These are phyloP conservation scores for Hypoxylon intermedium DNA, from an alignment of 495 filamentous ascomycete species.

Conservation along the genomic window DNA sequence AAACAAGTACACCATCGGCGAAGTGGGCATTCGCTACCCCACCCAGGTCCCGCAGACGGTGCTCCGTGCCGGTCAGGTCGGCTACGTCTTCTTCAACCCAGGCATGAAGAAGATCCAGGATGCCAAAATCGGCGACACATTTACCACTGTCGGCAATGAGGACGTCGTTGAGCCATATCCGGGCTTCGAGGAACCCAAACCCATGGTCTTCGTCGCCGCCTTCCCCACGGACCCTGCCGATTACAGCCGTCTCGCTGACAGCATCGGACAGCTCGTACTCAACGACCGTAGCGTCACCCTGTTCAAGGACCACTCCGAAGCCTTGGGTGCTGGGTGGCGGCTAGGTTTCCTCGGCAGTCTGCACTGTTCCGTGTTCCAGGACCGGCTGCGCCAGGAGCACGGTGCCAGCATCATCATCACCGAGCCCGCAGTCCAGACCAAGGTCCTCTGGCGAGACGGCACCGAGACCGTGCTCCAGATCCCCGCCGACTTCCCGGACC, in stretches of 20 bases:
- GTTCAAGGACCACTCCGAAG: slow-evolving; percentile 91
- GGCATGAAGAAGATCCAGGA: slow-evolving; percentile 97
- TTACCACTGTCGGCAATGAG: slow-evolving; percentile 82
- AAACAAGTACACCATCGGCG: slow-evolving; percentile 87
- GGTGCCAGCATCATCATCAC: slow-evolving; percentile 97
- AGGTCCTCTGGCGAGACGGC: slow-evolving; percentile 77
- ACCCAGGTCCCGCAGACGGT: slow-evolving; percentile 80
- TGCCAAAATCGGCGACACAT: slow-evolving; percentile 95
- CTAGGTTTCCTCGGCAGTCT: slow-evolving; percentile 94
- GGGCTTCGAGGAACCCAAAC: slow-evolving; percentile 96
- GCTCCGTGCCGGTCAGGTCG: slow-evolving; percentile 89
- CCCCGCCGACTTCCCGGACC: slow-evolving; percentile 84
- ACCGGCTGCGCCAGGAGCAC: slow-evolving; percentile 93
- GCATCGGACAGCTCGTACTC: slow-evolving; percentile 89
- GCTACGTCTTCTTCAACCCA: slow-evolving; percentile 95
- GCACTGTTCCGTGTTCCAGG: slow-evolving; percentile 97
- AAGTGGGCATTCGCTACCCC: slow-evolving; percentile 97
- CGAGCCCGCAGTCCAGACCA: slow-evolving; percentile 91
- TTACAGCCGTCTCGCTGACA: slow-evolving; percentile 88
- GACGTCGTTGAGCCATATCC: slow-evolving; percentile 78
- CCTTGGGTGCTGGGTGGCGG: slow-evolving; percentile 91
- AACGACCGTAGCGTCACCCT: slow-evolving; percentile 95
- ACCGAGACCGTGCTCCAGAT: slow-evolving; percentile 78
- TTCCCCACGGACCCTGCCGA: slow-evolving; percentile 90
- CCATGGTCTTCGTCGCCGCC: slow-evolving; percentile 98